Percentiles rank a stretch among this genome's conserved stretches.
Conservation (phyloP, 1,139 yeast genomes). For the Zhuliangozyma blackwelliae region DNA sequence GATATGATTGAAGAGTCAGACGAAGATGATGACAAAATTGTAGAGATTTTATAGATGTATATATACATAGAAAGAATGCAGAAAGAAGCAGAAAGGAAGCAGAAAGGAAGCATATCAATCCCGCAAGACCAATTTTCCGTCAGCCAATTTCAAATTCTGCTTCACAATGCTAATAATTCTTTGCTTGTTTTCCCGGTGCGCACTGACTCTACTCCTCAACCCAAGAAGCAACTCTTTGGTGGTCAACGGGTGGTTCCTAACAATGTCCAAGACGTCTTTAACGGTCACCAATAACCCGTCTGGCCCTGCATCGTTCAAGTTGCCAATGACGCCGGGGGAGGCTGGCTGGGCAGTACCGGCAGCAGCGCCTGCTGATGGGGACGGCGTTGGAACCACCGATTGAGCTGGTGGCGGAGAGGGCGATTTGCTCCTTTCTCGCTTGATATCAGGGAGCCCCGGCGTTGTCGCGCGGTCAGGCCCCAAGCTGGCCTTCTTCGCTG, state of each 20-base stretch:
- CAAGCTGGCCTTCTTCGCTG: slow-evolving; percentile 41
- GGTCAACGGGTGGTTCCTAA: slow-evolving; percentile 59
- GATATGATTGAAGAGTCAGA: slow-evolving; percentile 30
- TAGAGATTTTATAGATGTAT: slow-evolving; percentile 41
- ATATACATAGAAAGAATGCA: too few species aligned
- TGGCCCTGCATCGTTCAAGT: slow-evolving; percentile 38
- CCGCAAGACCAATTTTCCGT: slow-evolving; percentile 59
- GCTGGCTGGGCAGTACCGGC: slow-evolving; percentile 9
- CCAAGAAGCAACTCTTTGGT: slow-evolving; percentile 62
- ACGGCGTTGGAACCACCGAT: slow-evolving; percentile 1
- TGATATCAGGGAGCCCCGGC: slow-evolving; percentile 4
- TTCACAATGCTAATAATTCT: slow-evolving; percentile 66
- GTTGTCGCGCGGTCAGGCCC: slow-evolving; percentile 12
- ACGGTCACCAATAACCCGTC: slow-evolving; percentile 53
- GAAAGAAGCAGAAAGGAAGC: neutral
- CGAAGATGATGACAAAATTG: slow-evolving; percentile 43
- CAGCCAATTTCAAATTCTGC: slow-evolving; percentile 62
- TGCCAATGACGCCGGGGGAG: slow-evolving; percentile 14
- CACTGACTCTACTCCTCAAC: slow-evolving; percentile 59
- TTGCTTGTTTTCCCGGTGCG: slow-evolving; percentile 66
- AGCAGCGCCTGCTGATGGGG: slow-evolving; percentile 10
- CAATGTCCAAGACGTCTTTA: slow-evolving; percentile 64
- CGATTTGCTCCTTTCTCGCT: slow-evolving; percentile 9
- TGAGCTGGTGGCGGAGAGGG: slow-evolving; percentile 12
- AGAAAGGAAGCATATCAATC: slow-evolving; percentile 17